Evolutionary conservation across 495 filamentous ascomycete species (phyloP), one percentile per base, ranked within the genome.

Genomic region (Penicillium longicatenatum): DNA sequence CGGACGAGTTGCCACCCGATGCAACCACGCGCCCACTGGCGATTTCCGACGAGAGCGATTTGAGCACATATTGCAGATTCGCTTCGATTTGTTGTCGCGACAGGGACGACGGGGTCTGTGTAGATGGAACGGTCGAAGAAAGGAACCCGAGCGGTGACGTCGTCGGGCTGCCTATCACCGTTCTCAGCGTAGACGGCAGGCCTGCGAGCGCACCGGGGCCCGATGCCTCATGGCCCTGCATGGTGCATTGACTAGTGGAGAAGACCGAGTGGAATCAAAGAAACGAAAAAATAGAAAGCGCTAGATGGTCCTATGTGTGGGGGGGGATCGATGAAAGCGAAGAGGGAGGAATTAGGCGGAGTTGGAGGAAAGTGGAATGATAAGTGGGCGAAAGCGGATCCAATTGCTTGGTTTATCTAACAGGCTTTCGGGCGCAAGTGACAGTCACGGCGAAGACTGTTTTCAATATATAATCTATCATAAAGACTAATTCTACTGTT

Each of bases 161-260:
- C 57, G 72, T 66, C 29, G 68, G 64, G 51, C 48, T 70, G 62
- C 58, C 70, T 65, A 65, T 68, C 62, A 71, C 61, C 45, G 68
- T 73, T 54, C 62, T 64, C 42, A 75, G 54, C 24, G 70, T 75
- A 33, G 73, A 72, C 43, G 71, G 73, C 55, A 73, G 66, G 68
- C 62, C 71, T 57, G 64, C 69, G 65, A 72, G 67, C 69, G 68
- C 70, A 69, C 64, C 68, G 62, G 67, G 68, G 68, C 65, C 69
- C 72, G 73, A 70, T 71, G 72, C 72, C 70, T 78, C 73, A 73
- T 43, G 67, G 67, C 66, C 70, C 69, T 75, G 75, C 75, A 78
- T 78, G 58, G 69, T 78, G 76, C 75, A 78, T 78, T 58, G 69
- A 75, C 69, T 43, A 54, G 10, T 7, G 46, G 50, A 24, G 46